Conservation (phyloP, 2,329 filamentous ascomycete genomes). For the Colletotrichum sp. region DNA sequence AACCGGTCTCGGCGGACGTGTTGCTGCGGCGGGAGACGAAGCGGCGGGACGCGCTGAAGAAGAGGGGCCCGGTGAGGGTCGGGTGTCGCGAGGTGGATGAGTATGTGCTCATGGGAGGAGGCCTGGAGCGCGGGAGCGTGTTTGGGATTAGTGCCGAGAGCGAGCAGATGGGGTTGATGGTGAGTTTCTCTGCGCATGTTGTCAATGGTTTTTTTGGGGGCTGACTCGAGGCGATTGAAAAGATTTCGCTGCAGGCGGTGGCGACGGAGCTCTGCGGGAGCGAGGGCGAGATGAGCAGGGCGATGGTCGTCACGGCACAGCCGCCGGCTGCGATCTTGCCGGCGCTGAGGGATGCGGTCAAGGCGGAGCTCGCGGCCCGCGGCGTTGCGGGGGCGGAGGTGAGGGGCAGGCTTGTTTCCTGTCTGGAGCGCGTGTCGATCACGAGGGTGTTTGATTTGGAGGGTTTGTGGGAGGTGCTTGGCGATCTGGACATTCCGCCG, state of each 20-base stretch:
- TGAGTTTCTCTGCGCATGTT: slow-evolving; percentile 33
- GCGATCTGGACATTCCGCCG: slow-evolving; percentile 45
- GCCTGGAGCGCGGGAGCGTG: slow-evolving; percentile 55
- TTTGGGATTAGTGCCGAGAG: slow-evolving; percentile 61
- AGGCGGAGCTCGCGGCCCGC: slow-evolving; percentile 33
- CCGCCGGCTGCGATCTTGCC: slow-evolving; percentile 45
- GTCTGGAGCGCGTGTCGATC: slow-evolving; percentile 56
- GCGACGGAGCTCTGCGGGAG: slow-evolving; percentile 40
- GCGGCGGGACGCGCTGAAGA: slow-evolving; percentile 34
- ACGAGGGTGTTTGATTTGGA: slow-evolving; percentile 64
- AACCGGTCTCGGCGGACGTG: slow-evolving; percentile 49
- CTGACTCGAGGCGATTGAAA: not conserved
- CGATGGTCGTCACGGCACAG: slow-evolving; percentile 55
- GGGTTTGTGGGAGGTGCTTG: slow-evolving; percentile 61
- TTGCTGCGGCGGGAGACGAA: slow-evolving; percentile 43
- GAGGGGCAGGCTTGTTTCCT: slow-evolving; percentile 32
- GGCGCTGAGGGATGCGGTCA: slow-evolving; percentile 44
- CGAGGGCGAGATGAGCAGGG: slow-evolving; percentile 31
- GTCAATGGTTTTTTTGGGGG: not conserved
- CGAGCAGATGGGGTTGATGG: slow-evolving; percentile 51
- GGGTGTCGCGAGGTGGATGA: slow-evolving; percentile 56
- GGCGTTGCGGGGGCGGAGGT: slow-evolving; percentile 16
- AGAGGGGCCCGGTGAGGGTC: slow-evolving; percentile 37
- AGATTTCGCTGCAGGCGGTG: slow-evolving; percentile 56
- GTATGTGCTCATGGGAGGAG: slow-evolving; percentile 49